These are phyloP conservation scores for Eucalyptus grandis DNA, from an alignment of 345 rosid genomes.

Conservation along the genomic window DNA sequence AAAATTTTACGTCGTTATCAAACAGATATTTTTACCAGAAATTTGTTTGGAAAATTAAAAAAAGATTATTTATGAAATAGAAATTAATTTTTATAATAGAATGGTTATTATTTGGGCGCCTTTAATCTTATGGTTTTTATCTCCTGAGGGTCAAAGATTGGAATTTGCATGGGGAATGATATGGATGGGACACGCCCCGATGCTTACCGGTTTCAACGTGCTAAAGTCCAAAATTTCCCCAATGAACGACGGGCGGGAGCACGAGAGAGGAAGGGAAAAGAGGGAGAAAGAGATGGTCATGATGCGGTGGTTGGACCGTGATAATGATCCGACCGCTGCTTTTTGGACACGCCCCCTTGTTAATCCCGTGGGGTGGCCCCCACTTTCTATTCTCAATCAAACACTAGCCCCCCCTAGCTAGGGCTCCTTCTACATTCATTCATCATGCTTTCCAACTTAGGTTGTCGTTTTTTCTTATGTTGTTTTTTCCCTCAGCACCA, in stretches of 20 bases:
- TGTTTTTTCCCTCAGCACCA: background rate
- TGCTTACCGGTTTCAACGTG: background rate
- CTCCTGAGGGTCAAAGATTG: background rate
- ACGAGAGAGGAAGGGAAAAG: background rate
- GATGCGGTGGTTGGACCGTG: background rate
- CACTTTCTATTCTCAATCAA: background rate
- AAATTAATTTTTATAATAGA: too few relatives aligned
- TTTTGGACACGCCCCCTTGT: background rate
- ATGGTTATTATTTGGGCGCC: background rate
- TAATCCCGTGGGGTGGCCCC: background rate
- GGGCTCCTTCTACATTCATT: background rate
- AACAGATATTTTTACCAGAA: accelerated
- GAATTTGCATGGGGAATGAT: background rate
- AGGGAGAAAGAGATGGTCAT: background rate
- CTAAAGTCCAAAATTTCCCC: background rate
- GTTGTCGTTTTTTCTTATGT: background rate
- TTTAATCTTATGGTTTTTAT: background rate
- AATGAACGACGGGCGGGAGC: background rate
- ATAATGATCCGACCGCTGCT: background rate
- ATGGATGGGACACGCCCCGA: background rate
- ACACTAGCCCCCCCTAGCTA: background rate
- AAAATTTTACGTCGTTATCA: too few relatives aligned
- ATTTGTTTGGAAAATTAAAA: too few relatives aligned
- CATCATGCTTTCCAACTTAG: background rate
- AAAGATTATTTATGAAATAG: too few relatives aligned